Evolutionary conservation across 1,139 yeast species (phyloP).

Genomic region (Candida frijolesensis): DNA sequence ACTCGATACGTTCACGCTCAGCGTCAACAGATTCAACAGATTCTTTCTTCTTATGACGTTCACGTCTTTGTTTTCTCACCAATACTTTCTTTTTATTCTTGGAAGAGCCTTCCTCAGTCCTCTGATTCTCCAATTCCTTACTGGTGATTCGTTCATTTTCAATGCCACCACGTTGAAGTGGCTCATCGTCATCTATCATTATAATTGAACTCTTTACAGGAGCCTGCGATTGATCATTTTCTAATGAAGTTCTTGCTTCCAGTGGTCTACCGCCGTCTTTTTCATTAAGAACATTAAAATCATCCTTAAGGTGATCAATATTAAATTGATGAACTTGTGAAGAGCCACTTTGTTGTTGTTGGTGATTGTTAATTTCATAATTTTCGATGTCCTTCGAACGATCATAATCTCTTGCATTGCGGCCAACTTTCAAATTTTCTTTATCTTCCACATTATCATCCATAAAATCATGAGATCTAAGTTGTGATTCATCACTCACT

Average conservation of each 20-base stretch:
- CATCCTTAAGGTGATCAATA: slow-evolving; percentile 6
- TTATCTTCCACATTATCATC: slow-evolving; percentile 11
- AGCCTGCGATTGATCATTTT: not conserved
- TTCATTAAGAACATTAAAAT: slow-evolving; percentile 1
- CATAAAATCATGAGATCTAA: slow-evolving; percentile 2
- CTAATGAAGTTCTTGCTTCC: not conserved
- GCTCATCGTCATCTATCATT: slow-evolving; percentile 8
- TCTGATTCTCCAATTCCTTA: not conserved
- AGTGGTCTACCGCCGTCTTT: not conserved
- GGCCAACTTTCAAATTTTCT: slow-evolving; percentile 8
- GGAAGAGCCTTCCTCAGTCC: not conserved
- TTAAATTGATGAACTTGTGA: slow-evolving; percentile 6
- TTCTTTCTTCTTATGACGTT: not conserved
- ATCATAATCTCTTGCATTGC: not conserved
- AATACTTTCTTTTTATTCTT: slow-evolving; percentile 2
- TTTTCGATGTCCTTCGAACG: not conserved
- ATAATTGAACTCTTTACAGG: not conserved
- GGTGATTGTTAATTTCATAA: not conserved
- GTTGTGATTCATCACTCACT: slow-evolving; percentile 5
- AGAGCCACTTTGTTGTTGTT: not conserved
- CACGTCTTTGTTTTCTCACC: slow-evolving; percentile 3
- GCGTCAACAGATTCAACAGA: slow-evolving; percentile 7
- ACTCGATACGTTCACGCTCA: too few species aligned
- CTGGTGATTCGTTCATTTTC: too few species aligned
- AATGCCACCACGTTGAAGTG: not conserved